Conservation (phyloP, 192 early-diverging fungal genomes). For the Paraglomus occultum region DNA sequence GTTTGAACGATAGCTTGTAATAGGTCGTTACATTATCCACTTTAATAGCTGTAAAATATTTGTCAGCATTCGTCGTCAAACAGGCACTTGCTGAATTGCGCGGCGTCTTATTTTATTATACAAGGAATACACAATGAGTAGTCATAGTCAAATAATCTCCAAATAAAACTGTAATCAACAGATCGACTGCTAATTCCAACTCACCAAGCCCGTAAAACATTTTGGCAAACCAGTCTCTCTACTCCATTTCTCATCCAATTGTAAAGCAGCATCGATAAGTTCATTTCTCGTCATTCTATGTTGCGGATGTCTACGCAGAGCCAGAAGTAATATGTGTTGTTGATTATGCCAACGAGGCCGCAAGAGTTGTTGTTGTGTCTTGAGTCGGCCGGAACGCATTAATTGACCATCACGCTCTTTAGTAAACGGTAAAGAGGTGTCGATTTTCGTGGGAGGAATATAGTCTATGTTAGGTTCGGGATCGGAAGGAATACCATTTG, state of each 20-base stretch:
- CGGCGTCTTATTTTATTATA: conserved; percentile 56
- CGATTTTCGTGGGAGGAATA: neutral
- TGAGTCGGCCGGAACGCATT: neutral
- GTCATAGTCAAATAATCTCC: neutral
- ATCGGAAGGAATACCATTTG: conserved; percentile 13
- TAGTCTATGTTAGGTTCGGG: neutral
- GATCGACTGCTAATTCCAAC: neutral
- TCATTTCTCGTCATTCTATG: conserved; percentile 68
- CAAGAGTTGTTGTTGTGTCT: conserved; percentile 9
- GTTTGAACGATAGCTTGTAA: conserved; percentile 79
- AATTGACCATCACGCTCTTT: neutral
- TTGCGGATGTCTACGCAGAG: conserved; percentile 67
- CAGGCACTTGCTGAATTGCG: conserved; percentile 75
- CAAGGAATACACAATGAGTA: neutral
- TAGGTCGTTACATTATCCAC: conserved; percentile 63
- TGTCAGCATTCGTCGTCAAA: conserved; percentile 75
- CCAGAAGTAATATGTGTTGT: conserved; percentile 80
- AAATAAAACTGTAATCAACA: neutral
- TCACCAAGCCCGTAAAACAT: conserved; percentile 85
- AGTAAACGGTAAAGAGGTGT: neutral
- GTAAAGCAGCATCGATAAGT: conserved; percentile 71
- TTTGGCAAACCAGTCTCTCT: conserved; percentile 68
- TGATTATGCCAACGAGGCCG: conserved; percentile 89
- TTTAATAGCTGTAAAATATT: conserved; percentile 70
- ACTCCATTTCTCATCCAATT: conserved; percentile 75